phyloP scores from a whole-genome alignment of 2,329 filamentous ascomycete genomes.

The Pezicula carpinea region DNA sequence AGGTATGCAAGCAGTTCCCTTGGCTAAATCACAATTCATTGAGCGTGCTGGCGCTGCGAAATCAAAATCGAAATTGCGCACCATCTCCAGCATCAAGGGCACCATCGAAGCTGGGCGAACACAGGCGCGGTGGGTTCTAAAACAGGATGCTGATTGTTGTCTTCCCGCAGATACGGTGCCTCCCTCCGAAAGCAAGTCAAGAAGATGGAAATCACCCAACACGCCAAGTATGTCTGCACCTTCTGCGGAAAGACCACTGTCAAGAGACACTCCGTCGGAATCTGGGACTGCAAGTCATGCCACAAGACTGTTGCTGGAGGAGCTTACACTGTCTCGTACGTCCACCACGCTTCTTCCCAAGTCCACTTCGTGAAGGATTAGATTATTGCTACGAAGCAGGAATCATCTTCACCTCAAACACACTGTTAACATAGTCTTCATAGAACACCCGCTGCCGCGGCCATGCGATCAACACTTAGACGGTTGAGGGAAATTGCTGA shows the following conservation, averaged over 20 bases:
- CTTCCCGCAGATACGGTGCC: constrained; percentile 77
- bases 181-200: constrained; percentile 99
- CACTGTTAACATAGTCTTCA: constrained; percentile 11
- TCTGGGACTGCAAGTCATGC: constrained; percentile 96
- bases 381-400: neutral
- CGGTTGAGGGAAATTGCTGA: constrained; percentile 96
- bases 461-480: constrained; percentile 93
- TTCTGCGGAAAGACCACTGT: constrained; percentile 98
- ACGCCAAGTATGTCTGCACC: constrained; percentile 95
- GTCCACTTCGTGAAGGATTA: constrained; percentile 14
- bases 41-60: constrained; percentile 4
- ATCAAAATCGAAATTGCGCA: constrained; percentile 9
- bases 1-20: constrained; percentile 58
- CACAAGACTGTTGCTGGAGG: constrained; percentile 90
- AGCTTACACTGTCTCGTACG: constrained; percentile 95
- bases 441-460: constrained; percentile 87
- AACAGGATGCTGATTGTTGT: constrained; percentile 16
- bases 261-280: constrained; percentile 85
- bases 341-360: constrained; percentile 30
- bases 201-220: constrained; percentile 99
- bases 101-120: neutral
- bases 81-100: constrained; percentile 5
- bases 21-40: constrained; percentile 5
- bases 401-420: constrained; percentile 1
- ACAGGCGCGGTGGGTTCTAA: neutral